Evolutionary conservation across 331 rosid species (phyloP), one percentile per base, ranked within the genome.

Genomic region (Cucumis variabilis): DNA sequence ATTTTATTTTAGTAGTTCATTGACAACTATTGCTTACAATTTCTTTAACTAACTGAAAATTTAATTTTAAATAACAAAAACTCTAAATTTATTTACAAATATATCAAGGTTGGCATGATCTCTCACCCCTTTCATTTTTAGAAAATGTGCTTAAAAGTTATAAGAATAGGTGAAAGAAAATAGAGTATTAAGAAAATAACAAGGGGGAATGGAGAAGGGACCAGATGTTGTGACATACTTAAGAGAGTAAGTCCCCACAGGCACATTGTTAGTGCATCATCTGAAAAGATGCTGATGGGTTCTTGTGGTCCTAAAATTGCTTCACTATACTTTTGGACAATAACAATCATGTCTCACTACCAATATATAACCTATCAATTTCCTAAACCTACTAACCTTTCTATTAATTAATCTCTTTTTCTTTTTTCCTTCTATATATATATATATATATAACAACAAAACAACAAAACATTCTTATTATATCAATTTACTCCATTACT

Each of bases 301-400:
- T 63, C 17, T 58, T 63, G 96, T 92, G 97, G 98, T 94, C 97
- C 97, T 89, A 90, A 63, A 81, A 44, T 44, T 51, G n/a, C 66
- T 74, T 53, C 77, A 41, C 46, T 7, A 41, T 84, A 91, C 90
- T 92, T 90, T 91, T 90, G 90, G 91, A 90, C 93, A 79, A 9
- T 25, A 93, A 91, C 92, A 92, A 95, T 91, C 90, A 93, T 91
- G 86, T 81, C 91, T 87, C 84, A 89, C 88, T 88, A 27, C 66
- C 27, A 91, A 44, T 37, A 44, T 44, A 44, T 88, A 88, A 92
- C 88, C 91, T 94, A 91, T 93, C 82, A 90, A 89, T 77, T 48
- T 12, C 37, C 48, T 44, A 44, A 78, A 78, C 65, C 83, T 24
- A 78, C 84, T 44, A 44, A 9, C 48, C 46, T 92, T 93, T 69